Conservation (phyloP, 495 filamentous ascomycete species). For the Pyronema domesticum region DNA sequence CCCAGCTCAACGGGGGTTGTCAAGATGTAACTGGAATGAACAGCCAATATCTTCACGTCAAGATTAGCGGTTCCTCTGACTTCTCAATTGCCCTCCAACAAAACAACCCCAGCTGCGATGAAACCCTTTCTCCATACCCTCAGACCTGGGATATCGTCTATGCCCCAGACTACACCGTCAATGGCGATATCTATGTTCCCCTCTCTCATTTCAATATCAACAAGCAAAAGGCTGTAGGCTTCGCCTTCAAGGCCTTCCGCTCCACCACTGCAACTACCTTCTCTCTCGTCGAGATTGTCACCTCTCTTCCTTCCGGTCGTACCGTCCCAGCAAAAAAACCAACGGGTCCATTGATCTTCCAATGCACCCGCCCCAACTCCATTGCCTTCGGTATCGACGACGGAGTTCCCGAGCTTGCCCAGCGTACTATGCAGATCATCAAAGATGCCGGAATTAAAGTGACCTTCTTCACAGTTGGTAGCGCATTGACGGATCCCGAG, state of each 20-base stretch:
- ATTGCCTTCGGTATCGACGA: slow-evolving; percentile 76
- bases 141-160: slow-evolving; percentile 59
- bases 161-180: slow-evolving; percentile 41
- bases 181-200: slow-evolving; percentile 50
- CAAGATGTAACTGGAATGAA: slow-evolving; percentile 40
- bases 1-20: slow-evolving; percentile 43
- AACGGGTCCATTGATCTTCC: slow-evolving; percentile 42
- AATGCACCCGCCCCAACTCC: slow-evolving; percentile 50
- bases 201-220: slow-evolving; percentile 56
- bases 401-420: slow-evolving; percentile 43
- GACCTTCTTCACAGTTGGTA: slow-evolving; percentile 63
- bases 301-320: slow-evolving; percentile 32
- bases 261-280: slow-evolving; percentile 29
- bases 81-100: slow-evolving; percentile 56
- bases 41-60: slow-evolving; percentile 47
- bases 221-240: slow-evolving; percentile 38
- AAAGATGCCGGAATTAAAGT: slow-evolving; percentile 44
- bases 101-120: slow-evolving; percentile 45
- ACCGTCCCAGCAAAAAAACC: slow-evolving; percentile 43
- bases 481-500: slow-evolving; percentile 38
- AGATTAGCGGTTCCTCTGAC: slow-evolving; percentile 43
- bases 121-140: slow-evolving; percentile 41
- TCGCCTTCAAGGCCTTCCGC: slow-evolving; percentile 56
- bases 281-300: slow-evolving; percentile 49
- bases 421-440: slow-evolving; percentile 46